Base-by-base conservation (phyloP, 345 rosid species). In the Heritiera littoralis region DNA sequence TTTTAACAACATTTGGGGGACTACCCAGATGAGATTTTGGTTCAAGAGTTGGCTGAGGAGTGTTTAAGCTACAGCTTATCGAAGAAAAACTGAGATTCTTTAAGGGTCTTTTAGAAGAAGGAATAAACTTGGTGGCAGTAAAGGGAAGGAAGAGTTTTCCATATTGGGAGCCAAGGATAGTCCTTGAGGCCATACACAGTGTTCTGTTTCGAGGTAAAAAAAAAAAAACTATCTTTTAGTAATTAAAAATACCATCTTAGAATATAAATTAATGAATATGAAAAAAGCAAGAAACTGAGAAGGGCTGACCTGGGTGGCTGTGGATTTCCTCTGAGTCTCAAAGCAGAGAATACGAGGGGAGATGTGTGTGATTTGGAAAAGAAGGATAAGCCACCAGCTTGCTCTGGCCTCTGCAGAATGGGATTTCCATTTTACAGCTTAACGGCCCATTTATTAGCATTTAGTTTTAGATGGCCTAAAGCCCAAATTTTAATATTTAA, bases 1-100 rank as follows among this genome's bases (percentile, higher is more conserved):
- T 91, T 48, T 89, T 82, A 1, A 95, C 80, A 17, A 95, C 92
- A 79, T 92, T 92, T 69, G 85, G 86, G 11, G 83, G 86, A 66
- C 68, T 56, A 61, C 79, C 46, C 48, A 81, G 77, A 32, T 72
- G 83, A 68, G 55, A 14, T 66, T 81, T 85, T 23, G 87, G 82
- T 78, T 81, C 83, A 56, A 54, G 85, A 18, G 85, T 68, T 61
- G 80, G 80, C 43, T 83, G 84, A 59, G 83, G 52, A 76, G 88
- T 52, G 43, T 82, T 86, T 55, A 76, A 32, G 23, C 83, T 65
- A 82, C 86, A 82, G 20, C 86, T 83, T 59, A 83, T 30, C 77
- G 90, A 85, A 35, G 88, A 77, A 81, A 82, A 80, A 43, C 77
- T 74, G 66, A 56, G 54, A 87, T 63, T 79, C 72, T 48, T 81